Conservation (phyloP, 2,329 filamentous ascomycete species). For the Chalara sp. region DNA sequence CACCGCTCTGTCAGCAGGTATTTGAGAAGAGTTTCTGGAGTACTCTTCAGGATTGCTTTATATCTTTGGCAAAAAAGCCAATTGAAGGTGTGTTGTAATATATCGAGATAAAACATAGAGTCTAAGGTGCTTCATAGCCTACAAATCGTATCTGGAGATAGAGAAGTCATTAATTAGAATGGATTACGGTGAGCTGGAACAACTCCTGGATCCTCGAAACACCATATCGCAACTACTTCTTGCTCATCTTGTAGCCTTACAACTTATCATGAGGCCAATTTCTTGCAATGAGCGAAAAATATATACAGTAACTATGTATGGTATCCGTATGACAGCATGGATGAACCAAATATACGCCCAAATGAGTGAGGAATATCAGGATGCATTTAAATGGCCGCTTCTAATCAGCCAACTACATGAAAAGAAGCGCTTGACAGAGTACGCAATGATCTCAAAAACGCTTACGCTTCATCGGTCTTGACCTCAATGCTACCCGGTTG, state of each 20-base stretch:
- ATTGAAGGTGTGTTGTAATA: neutral
- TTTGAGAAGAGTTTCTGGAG: neutral
- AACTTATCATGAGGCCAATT: conserved; percentile 37
- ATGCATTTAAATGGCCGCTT: neutral
- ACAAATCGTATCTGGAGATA: conserved; percentile 21
- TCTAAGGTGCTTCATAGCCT: conserved; percentile 28
- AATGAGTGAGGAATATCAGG: neutral
- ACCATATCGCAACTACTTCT: conserved; percentile 35
- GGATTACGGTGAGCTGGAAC: conserved; percentile 33
- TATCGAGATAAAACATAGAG: conserved; percentile 28
- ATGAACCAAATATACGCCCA: neutral
- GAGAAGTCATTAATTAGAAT: conserved; percentile 28
- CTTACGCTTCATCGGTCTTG: no score
- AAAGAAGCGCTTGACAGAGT: neutral
- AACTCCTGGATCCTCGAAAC: conserved; percentile 36
- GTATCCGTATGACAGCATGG: neutral
- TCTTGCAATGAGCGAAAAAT: conserved; percentile 17
- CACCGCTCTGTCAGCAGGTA: neutral
- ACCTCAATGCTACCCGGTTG: no score
- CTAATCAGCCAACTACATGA: neutral
- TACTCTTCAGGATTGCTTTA: neutral
- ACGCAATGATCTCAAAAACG: neutral
- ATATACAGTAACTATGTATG: neutral
- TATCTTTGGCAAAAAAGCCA: neutral
- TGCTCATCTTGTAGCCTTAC: conserved; percentile 39